Evolutionary conservation across 2,329 filamentous ascomycete species (phyloP), one percentile per base, ranked within the genome.

Genomic region (Dothideomycetes sp.): DNA sequence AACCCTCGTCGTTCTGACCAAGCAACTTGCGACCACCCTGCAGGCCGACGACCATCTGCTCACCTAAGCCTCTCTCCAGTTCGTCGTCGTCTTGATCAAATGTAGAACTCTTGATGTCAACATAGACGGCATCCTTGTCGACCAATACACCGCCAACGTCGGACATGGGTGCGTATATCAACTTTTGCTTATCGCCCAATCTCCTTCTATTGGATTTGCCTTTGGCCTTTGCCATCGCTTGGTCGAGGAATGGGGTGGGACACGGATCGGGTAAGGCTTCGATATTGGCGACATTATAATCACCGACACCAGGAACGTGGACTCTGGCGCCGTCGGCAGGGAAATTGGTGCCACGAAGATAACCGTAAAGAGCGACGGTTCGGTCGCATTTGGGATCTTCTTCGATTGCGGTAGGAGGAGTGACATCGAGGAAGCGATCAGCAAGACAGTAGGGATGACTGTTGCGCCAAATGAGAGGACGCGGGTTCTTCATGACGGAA

Each of bases 401-500:
- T 59, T 98, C 93, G 31, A 96, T 82, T 51, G 83, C 78, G 8
- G 86, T 93, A 1, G 93, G 91, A 24, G 94, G 86, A 0, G 91
- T 98, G 39, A 98, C 79, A 61, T 98, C 91, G 52, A 94, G 74
- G 63, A 96, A 94, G 49, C 88, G 86, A 65, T 98, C 91, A 44
- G 91, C 84, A 41, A 98, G 70, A 44, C 85, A 79, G 61, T 98
- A 98, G 4, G 89, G 88, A 68, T 98, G 91, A 1, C 85, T 83
- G 60, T 98, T 98, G 45, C 93, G 76, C 89, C 91, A 98, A 29
- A 98, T 72, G 20, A 98, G 70, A n/a, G 91, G 91, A 45, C 91
- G 76, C 4, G 93, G 89, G 58, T 94, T 98, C 71, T 98, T 98
- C 93, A 98, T 98, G 50, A 98, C 87, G 15, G 85, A 94, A 50